Conservation (phyloP, 1,284 basidiomycete species). For the Melampsora medusae region DNA sequence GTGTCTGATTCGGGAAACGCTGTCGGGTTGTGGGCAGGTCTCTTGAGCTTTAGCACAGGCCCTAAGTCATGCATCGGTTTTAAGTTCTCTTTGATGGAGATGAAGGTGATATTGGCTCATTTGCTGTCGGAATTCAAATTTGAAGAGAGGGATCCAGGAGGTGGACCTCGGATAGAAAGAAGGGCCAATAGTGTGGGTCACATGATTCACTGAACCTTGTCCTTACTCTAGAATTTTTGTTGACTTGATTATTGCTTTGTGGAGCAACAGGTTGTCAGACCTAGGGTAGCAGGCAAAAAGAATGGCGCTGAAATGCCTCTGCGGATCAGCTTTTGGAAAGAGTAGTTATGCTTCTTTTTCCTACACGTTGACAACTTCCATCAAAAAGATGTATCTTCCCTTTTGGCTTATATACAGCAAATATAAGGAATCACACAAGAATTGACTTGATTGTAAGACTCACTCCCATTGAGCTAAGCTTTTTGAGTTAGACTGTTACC, state of each 20-base stretch:
- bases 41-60: slow-evolving; percentile 63
- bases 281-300: neutral
- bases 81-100: slow-evolving; percentile 14
- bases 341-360: no score
- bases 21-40: slow-evolving; percentile 62
- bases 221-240: no score
- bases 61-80: slow-evolving; percentile 44
- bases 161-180: slow-evolving; percentile 4
- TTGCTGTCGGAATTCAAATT: slow-evolving; percentile 9
- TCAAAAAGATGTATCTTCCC: no score
- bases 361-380: no score
- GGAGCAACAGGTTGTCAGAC: slow-evolving; percentile 12
- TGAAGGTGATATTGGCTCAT: slow-evolving; percentile 4
- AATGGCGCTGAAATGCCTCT: slow-evolving; percentile 1
- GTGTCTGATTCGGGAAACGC: neutral
- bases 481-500: no score
- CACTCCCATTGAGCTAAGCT: no score
- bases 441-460: no score
- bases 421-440: no score
- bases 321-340: neutral
- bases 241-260: no score
- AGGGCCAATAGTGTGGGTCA: neutral
- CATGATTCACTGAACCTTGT: neutral
- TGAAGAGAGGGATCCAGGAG: slow-evolving; percentile 8
- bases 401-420: no score